phyloP scores from a whole-genome alignment of 768 basidiomycete species.

The Amanita inopinata region DNA sequence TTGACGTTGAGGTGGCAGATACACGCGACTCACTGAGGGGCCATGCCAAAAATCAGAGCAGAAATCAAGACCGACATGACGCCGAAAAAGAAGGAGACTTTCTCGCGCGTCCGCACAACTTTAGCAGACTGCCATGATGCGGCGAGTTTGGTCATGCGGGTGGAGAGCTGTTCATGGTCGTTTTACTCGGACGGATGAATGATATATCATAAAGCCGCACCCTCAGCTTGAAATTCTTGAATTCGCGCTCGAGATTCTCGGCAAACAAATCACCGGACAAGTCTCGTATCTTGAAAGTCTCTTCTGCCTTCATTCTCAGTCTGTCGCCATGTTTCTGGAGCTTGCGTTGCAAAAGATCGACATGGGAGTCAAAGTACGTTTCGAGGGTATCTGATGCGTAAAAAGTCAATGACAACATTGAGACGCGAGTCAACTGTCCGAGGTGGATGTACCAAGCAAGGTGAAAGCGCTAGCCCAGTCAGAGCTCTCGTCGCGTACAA shows the following conservation, averaged over 20 bases:
- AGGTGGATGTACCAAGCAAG: slow-evolving; percentile 52
- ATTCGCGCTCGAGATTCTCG: slow-evolving; percentile 78
- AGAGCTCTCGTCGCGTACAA: slow-evolving; percentile 62
- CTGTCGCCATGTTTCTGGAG: slow-evolving; percentile 81
- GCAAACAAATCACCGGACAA: slow-evolving; percentile 54
- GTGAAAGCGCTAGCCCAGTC: slow-evolving; percentile 82
- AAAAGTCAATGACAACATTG: slow-evolving; percentile 18
- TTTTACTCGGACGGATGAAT: slow-evolving; percentile 7
- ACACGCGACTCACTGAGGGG: slow-evolving; percentile 58
- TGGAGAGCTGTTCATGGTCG: slow-evolving; percentile 47
- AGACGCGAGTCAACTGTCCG: slow-evolving; percentile 4
- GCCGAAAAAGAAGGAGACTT: slow-evolving; percentile 87
- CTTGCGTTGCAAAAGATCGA: slow-evolving; percentile 74
- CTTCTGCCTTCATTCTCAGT: slow-evolving; percentile 74
- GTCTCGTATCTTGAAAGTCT: slow-evolving; percentile 50
- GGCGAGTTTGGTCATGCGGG: slow-evolving; percentile 67
- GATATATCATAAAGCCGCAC: slow-evolving; percentile 28
- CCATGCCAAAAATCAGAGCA: slow-evolving; percentile 79
- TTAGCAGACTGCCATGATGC: slow-evolving; percentile 91
- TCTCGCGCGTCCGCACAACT: slow-evolving; percentile 73
- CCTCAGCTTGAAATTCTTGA: slow-evolving; percentile 81
- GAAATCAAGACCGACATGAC: slow-evolving; percentile 85
- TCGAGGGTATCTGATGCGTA: slow-evolving; percentile 71
- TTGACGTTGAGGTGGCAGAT: slow-evolving; percentile 6
- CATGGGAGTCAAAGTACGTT: slow-evolving; percentile 89